Conservation (phyloP, 2,329 filamentous ascomycete genomes). For the Penicillium occitanis region DNA sequence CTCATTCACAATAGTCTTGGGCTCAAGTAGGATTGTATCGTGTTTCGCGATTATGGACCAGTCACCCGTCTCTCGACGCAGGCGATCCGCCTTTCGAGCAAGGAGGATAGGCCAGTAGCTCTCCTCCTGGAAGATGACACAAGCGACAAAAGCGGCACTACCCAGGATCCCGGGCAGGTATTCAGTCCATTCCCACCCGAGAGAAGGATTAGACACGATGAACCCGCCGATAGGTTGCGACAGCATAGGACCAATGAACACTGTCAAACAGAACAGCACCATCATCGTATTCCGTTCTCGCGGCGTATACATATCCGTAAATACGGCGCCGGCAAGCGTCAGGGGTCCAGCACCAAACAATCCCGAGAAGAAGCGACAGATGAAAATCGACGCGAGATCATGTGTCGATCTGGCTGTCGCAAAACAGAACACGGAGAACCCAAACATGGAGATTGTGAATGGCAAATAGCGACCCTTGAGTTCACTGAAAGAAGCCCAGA, state of each 20-base stretch:
- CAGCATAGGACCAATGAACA: conserved; percentile 49
- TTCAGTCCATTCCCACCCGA: conserved; percentile 55
- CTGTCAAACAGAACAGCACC: conserved; percentile 47
- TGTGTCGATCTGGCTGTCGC: conserved; percentile 53
- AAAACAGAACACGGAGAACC: conserved; percentile 63
- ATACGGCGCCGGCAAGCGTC: conserved; percentile 67
- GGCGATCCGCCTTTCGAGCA: conserved; percentile 37
- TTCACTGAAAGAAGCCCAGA: conserved; percentile 61
- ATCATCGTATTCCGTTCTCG: conserved; percentile 61
- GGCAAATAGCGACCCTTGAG: conserved; percentile 61
- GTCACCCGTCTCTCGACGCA: conserved; percentile 48
- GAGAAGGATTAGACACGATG: conserved; percentile 28
- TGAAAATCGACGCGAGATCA: conserved; percentile 56
- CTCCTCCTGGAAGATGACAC: conserved; percentile 44
- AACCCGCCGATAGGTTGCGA: conserved; percentile 36
- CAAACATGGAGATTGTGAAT: conserved; percentile 51
- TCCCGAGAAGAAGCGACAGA: conserved; percentile 63
- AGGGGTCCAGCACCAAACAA: conserved; percentile 62
- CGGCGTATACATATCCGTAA: conserved; percentile 63
- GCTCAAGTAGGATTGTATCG: conserved; percentile 34
- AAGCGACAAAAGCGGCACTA: conserved; percentile 32
- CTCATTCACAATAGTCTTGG: conserved; percentile 38
- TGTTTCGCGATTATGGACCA: conserved; percentile 34
- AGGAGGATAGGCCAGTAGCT: conserved; percentile 49
- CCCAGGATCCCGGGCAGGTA: conserved; percentile 49